A percentile compares a stretch with the other conserved stretches of the same genome.
Conservation (phyloP, 2,329 filamentous ascomycete species). For the Atkinsonella hypoxylon region DNA sequence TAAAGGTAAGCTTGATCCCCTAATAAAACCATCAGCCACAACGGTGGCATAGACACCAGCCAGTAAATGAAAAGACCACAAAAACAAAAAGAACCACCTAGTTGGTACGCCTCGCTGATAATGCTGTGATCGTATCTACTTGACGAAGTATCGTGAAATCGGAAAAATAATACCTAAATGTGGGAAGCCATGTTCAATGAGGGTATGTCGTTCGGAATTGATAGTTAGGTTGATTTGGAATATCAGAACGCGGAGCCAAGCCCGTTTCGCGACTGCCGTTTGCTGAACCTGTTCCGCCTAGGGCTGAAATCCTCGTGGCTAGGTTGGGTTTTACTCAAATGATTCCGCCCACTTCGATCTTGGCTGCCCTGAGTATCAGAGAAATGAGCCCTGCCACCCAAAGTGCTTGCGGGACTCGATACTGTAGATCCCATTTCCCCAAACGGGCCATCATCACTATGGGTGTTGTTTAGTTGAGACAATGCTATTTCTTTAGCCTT, state of each 20-base stretch:
- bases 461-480: conserved; percentile 57
- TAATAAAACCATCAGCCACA: no score
- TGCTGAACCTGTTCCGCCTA: conserved; percentile 67
- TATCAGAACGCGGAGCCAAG: conserved; percentile 69
- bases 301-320: conserved; percentile 38
- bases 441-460: conserved; percentile 55
- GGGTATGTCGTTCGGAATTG: neutral
- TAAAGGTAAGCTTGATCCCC: neutral
- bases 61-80: neutral
- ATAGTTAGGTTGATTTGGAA: neutral
- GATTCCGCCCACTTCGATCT: conserved; percentile 43
- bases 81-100: conserved; percentile 15
- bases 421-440: conserved; percentile 58
- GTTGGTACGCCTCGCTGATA: conserved; percentile 22
- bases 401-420: conserved; percentile 66
- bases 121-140: conserved; percentile 16
- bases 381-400: conserved; percentile 46
- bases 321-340: conserved; percentile 47
- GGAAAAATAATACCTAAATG: neutral
- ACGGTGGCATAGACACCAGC: neutral
- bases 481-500: conserved; percentile 74
- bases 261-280: conserved; percentile 89
- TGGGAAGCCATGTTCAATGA: neutral
- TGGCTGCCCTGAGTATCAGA: conserved; percentile 35
- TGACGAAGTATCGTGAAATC: neutral